Base-by-base conservation (phyloP, 1,284 basidiomycete species). In the Thecaphora frezii region DNA sequence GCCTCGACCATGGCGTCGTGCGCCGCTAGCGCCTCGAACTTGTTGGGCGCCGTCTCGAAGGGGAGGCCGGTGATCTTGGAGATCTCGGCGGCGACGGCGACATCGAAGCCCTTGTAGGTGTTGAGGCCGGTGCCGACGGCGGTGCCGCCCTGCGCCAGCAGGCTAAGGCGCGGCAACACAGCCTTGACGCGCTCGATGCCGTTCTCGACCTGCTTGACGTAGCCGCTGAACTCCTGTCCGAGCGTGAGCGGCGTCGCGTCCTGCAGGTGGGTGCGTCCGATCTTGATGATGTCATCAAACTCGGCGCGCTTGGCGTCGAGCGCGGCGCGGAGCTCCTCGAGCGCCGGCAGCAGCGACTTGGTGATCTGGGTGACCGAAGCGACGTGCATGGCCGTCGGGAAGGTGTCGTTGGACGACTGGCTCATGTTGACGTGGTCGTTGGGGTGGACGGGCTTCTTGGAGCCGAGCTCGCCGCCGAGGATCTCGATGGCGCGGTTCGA, bases 381-480 rank as follows among this genome's bases (percentile, higher is more conserved):
- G 57, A 99, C 87, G 82, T 99, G 96, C 96, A 99, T 99, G 14
- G 89, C 96, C 25, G 96, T 98, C 19, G 96, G 96, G 86, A 98
- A 99, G 24, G 93, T 94, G 82, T 99, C 96, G 80, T 99, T 99
- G 79, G 92, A 96, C 71, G 91, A 94, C 82, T 98, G 96, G 80
- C 90, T 93, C 90, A 91, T 97, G 84, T 99, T 99, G 76, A 97
- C 94, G 82, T 99, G 96, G 80, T 99, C 96, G 81, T 99, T 99
- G 42, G 96, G 96, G 81, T 99, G 96, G 13, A 99, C 93, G 25
- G 96, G 96, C 78, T 86, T 92, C 85, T 98, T 99, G 59, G 89
- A 91, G 43, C 96, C 96, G 51, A 97, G 84, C 82, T 96, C 86
- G 25, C 96, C 96, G 22, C 96, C 96, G 62, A 98, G 87, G 67